These are phyloP conservation scores for Solanum hybrid DNA, from an alignment of 305 asterid genomes.

Conservation along the genomic window DNA sequence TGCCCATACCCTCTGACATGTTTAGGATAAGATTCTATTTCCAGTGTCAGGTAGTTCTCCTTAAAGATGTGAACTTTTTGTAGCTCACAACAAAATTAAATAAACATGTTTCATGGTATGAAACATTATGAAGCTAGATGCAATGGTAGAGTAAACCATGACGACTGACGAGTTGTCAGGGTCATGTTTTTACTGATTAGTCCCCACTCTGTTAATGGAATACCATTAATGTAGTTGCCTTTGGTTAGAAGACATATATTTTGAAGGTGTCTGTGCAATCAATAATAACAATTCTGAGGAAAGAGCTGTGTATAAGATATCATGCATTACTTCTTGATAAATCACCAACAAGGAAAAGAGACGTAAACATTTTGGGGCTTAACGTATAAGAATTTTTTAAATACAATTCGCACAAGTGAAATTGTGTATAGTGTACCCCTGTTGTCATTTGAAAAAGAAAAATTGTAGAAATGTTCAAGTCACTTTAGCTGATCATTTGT, in stretches of 20 bases:
- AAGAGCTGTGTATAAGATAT: background rate
- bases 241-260: background rate
- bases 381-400: background rate
- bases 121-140: constrained; percentile 25
- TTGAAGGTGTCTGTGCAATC: background rate
- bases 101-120: constrained; percentile 31
- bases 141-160: constrained; percentile 24
- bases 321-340: background rate
- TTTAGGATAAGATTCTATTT: constrained; percentile 40
- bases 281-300: background rate
- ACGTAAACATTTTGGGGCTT: background rate
- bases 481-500: background rate
- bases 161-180: background rate
- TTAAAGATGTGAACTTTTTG: constrained; percentile 17
- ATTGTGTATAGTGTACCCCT: background rate
- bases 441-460: background rate
- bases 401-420: background rate
- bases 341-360: background rate
- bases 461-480: background rate
- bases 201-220: background rate
- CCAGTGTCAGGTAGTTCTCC: constrained; percentile 19
- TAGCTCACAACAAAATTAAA: constrained; percentile 4
- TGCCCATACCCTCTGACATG: constrained; percentile 36
- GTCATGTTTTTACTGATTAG: background rate
- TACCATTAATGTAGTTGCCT: background rate